These are phyloP conservation scores for Anisogramma anomala DNA, from an alignment of 2,329 filamentous ascomycete genomes.

Conservation along the genomic window DNA sequence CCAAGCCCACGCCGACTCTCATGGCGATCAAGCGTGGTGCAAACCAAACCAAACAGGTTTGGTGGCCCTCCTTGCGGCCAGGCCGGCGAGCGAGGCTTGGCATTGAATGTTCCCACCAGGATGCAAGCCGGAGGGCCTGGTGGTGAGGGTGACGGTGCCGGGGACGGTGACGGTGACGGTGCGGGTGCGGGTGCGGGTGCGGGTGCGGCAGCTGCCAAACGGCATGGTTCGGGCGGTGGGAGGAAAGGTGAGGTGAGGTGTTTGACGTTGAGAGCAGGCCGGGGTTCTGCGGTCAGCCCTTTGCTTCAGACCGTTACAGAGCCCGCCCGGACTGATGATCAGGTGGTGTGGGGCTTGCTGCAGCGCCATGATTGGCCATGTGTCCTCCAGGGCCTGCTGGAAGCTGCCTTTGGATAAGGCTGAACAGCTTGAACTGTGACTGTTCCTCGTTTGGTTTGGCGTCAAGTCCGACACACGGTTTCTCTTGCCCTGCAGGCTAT, in stretches of 20 bases:
- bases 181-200: no score
- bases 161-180: no score
- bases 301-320: constrained; percentile 15
- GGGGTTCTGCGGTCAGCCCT: constrained; percentile 6
- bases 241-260: constrained; percentile 2
- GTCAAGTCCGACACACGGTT: constrained; percentile 19
- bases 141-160: no score
- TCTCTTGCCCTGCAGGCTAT: constrained; percentile 13
- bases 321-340: constrained; percentile 8
- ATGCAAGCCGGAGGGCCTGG: no score
- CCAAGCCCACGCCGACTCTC: not conserved
- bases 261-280: constrained; percentile 6
- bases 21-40: not conserved
- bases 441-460: constrained; percentile 23
- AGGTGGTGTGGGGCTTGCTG: not conserved
- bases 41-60: not conserved
- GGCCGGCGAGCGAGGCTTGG: not conserved
- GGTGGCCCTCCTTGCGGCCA: not conserved
- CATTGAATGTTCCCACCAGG: no score
- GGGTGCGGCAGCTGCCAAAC: no score
- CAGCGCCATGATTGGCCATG: constrained; percentile 10
- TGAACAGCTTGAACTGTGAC: constrained; percentile 6
- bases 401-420: constrained; percentile 10
- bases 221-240: not conserved
- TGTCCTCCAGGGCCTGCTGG: not conserved